phyloP scores from a whole-genome alignment of 2,329 filamentous ascomycete species.

The Nothophoma quercina region DNA sequence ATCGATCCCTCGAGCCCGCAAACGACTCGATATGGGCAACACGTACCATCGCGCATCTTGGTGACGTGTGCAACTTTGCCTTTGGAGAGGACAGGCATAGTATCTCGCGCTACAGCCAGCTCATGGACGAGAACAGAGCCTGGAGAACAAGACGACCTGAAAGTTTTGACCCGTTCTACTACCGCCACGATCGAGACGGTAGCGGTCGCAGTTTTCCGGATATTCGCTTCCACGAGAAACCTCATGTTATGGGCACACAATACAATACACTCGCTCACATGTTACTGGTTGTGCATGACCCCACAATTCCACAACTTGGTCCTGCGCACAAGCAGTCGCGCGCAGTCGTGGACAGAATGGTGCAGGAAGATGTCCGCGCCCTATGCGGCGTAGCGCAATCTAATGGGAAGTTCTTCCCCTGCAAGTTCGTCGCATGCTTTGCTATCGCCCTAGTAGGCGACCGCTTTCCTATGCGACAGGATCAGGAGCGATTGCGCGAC shows the following conservation, averaged over 20 bases:
- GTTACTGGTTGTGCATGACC: slow-evolving; percentile 47
- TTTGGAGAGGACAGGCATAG: slow-evolving; percentile 47
- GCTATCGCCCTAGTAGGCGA: slow-evolving; percentile 46
- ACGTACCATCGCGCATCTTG: slow-evolving; percentile 50
- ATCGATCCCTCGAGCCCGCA: slow-evolving; percentile 50
- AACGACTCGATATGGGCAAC: slow-evolving; percentile 54
- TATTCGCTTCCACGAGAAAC: slow-evolving; percentile 45
- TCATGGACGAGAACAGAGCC: slow-evolving; percentile 46
- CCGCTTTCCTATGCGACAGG: slow-evolving; percentile 40
- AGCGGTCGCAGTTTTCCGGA: slow-evolving; percentile 47
- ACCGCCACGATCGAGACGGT: slow-evolving; percentile 41
- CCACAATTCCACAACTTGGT: slow-evolving; percentile 47
- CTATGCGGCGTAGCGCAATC: slow-evolving; percentile 46
- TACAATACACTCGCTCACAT: slow-evolving; percentile 48
- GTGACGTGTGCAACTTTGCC: slow-evolving; percentile 47
- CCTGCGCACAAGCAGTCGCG: slow-evolving; percentile 44
- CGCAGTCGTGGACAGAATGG: slow-evolving; percentile 40
- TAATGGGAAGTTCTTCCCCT: slow-evolving; percentile 44
- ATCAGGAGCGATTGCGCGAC: slow-evolving; percentile 42
- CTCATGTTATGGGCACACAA: slow-evolving; percentile 44
- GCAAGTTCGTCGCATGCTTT: slow-evolving; percentile 48
- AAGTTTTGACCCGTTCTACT: slow-evolving; percentile 48
- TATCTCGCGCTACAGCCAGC: slow-evolving; percentile 36
- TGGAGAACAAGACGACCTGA: slow-evolving; percentile 43
- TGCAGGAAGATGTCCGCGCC: slow-evolving; percentile 46